Percentiles rank a stretch among this genome's conserved stretches.
Evolutionary conservation across 495 filamentous ascomycete genomes (phyloP).

Genomic region (Lasiosphaeria miniovina): DNA sequence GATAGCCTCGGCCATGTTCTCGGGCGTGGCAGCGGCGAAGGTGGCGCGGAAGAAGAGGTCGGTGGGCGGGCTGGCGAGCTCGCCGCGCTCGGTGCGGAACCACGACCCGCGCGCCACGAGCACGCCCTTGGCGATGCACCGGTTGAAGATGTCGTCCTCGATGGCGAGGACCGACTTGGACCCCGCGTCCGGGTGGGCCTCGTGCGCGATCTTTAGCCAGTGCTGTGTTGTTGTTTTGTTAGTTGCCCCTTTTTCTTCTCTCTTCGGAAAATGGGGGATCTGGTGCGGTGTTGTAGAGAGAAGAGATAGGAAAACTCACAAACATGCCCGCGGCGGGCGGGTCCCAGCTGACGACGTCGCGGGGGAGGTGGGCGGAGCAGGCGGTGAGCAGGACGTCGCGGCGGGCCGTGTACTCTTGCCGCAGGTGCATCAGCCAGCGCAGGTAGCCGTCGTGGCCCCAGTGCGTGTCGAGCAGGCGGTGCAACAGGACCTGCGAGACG

Average conservation of each 20-base stretch:
- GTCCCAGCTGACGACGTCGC: conserved; percentile 76
- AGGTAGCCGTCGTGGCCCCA: conserved; percentile 95
- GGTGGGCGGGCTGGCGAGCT: conserved; percentile 18
- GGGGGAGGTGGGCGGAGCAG: conserved; percentile 76
- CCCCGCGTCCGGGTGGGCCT: conserved; percentile 62
- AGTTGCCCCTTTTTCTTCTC: background rate
- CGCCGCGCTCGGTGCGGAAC: conserved; percentile 68
- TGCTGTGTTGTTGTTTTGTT: conserved; percentile 46
- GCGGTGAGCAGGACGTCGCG: conserved; percentile 75
- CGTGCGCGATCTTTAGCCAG: conserved; percentile 79
- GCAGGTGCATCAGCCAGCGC: conserved; percentile 81
- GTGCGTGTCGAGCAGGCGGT: conserved; percentile 84
- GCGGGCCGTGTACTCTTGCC: conserved; percentile 77
- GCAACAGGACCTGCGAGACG: conserved; percentile 75
- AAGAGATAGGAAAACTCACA: conserved; percentile 51
- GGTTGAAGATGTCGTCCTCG: conserved; percentile 81
- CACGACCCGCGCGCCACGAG: conserved; percentile 80
- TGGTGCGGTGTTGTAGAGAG: background rate
- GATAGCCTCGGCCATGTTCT: conserved; percentile 77
- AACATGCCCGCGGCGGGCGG: conserved; percentile 95
- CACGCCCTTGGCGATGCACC: conserved; percentile 65
- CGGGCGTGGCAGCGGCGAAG: conserved; percentile 73
- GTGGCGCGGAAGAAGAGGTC: conserved; percentile 84
- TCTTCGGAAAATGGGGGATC: background rate
- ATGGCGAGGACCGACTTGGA: conserved; percentile 63